These are phyloP conservation scores for Cupressus sempervirens DNA, from an alignment of 75 land plant species.

Conservation along the genomic window DNA sequence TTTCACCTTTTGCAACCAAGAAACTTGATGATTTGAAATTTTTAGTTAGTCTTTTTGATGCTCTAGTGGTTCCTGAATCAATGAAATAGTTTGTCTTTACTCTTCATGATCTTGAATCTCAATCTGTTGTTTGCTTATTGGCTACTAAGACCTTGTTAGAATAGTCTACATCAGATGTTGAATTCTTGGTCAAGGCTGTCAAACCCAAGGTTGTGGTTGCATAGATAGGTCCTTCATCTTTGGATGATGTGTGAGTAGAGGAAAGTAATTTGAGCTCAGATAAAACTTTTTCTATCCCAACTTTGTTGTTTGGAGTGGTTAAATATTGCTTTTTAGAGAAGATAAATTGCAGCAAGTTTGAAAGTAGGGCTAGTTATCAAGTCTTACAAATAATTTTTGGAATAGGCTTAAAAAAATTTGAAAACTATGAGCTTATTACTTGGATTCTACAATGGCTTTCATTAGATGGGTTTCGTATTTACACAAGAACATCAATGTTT, in stretches of 20 bases:
- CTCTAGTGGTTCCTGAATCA: slow-evolving; percentile 44
- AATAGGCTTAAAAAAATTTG: slow-evolving; percentile 10
- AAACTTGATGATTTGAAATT: slow-evolving; percentile 43
- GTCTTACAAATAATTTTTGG: slow-evolving; percentile 72
- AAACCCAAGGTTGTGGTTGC: slow-evolving; percentile 72
- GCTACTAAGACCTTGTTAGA: slow-evolving; percentile 59
- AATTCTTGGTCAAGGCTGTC: slow-evolving; percentile 45
- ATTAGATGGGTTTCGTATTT: not conserved
- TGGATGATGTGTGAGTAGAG: slow-evolving; percentile 32
- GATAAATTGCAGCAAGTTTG: slow-evolving; percentile 38
- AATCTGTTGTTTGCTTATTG: slow-evolving; percentile 58
- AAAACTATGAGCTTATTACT: not conserved
- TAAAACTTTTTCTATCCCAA: slow-evolving; percentile 34
- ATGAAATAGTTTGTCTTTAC: slow-evolving; percentile 76
- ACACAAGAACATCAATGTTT: not conserved
- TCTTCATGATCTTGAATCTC: slow-evolving; percentile 39
- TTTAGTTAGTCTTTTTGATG: slow-evolving; percentile 40
- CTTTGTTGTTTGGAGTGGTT: slow-evolving; percentile 54
- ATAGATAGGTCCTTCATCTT: slow-evolving; percentile 32
- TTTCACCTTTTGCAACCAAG: slow-evolving; percentile 41
- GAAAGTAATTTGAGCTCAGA: slow-evolving; percentile 18
- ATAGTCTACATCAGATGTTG: slow-evolving; percentile 60
- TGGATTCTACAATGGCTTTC: not conserved
- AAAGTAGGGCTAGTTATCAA: slow-evolving; percentile 55
- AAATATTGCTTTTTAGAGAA: slow-evolving; percentile 50